These are phyloP conservation scores for Cryptosporidium sp. DNA, from an alignment of 169 alveolate species.

Conservation along the genomic window DNA sequence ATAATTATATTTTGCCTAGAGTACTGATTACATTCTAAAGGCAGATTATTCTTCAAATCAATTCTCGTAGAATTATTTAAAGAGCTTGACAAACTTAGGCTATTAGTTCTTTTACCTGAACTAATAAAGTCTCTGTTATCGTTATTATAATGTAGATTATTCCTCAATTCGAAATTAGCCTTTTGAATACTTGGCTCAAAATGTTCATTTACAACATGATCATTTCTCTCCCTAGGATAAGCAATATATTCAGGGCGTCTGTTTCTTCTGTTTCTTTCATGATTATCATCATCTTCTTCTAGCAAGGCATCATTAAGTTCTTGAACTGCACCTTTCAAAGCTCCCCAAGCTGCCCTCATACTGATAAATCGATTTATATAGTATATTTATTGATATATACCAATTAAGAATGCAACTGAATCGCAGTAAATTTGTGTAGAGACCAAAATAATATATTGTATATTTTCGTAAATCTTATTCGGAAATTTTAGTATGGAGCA, in stretches of 20 bases:
- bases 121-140: neutral
- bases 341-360: slow-evolving; percentile 76
- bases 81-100: neutral
- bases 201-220: neutral
- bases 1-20: neutral
- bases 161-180: neutral
- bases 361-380: neutral
- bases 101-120: neutral
- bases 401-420: neutral
- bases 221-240: neutral
- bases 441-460: neutral
- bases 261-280: neutral
- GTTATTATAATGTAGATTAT: neutral
- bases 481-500: neutral
- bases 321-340: slow-evolving; percentile 73
- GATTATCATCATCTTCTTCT: slow-evolving; percentile 58
- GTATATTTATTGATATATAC: neutral
- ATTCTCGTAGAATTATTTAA: neutral
- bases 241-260: neutral
- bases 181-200: neutral
- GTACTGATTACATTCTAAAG: neutral
- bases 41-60: neutral
- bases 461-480: neutral
- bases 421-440: neutral
- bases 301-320: slow-evolving; percentile 61